A percentile compares a stretch with the other conserved stretches of the same genome.
These are phyloP conservation scores for Amanita pallidorosea DNA, from an alignment of 768 basidiomycete species.

Conservation along the genomic window DNA sequence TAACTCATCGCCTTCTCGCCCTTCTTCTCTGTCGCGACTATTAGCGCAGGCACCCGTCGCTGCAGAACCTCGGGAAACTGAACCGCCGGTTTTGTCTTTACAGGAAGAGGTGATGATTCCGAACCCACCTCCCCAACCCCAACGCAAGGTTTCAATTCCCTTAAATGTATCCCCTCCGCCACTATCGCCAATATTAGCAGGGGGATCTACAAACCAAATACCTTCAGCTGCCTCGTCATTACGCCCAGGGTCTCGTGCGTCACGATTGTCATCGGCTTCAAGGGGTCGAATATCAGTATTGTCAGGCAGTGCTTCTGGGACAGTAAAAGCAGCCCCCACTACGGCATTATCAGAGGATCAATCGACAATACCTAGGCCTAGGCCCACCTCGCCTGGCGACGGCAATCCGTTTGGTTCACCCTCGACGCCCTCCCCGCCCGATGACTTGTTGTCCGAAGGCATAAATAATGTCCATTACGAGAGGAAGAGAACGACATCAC, in stretches of 20 bases:
- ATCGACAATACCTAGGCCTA: constrained; percentile 24
- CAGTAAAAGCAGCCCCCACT: constrained; percentile 53
- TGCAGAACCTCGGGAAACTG: constrained; percentile 21
- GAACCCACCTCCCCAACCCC: constrained; percentile 7
- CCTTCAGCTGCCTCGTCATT: constrained; percentile 46
- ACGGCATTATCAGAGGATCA: constrained; percentile 53
- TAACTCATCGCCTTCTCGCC: constrained; percentile 59
- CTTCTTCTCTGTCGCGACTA: constrained; percentile 70
- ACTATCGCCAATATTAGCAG: constrained; percentile 13
- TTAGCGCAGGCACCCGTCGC: constrained; percentile 60
- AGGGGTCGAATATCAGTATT: constrained; percentile 51
- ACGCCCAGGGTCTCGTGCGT: constrained; percentile 65
- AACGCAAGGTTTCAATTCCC: constrained; percentile 10
- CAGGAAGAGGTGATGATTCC: not conserved
- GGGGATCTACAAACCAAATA: constrained; percentile 10
- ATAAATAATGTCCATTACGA: constrained; percentile 32
- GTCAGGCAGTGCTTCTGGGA: constrained; percentile 31
- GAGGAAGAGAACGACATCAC: constrained; percentile 50
- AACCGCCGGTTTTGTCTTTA: not conserved
- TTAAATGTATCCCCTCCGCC: constrained; percentile 11
- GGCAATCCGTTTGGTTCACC: constrained; percentile 28
- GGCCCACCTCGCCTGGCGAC: constrained; percentile 32
- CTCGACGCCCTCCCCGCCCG: constrained; percentile 41
- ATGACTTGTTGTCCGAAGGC: constrained; percentile 53
- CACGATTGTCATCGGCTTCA: constrained; percentile 58